Base-by-base conservation (phyloP, 192 early-diverging fungal species). In the Backusella luteola region DNA sequence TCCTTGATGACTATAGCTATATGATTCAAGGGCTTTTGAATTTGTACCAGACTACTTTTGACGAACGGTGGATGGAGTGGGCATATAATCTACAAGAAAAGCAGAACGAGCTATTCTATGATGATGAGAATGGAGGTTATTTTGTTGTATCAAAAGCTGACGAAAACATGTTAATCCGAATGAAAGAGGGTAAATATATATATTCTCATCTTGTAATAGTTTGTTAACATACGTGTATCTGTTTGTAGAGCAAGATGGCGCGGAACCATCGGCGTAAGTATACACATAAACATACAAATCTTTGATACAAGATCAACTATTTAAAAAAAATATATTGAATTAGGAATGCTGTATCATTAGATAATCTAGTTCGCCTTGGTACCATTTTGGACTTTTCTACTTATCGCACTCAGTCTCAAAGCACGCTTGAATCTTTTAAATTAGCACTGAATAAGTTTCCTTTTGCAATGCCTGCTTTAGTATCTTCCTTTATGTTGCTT, bases 1-100 rank as follows among this genome's bases (percentile, higher is more conserved):
- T 87, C 70, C 77, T 86, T 17, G 90, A 91, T 59, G 90, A 91
- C 73, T 91, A 91, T 71, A 83, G 76, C 35, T 86, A 86, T 66
- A 79, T 86, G 44, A 86, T 86, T 38, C 83, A 80, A 75, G 89
- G 84, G 4, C 71, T 91, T 19, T 42, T 91, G 6, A 87, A 90
- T 56, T 80, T 91, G 15, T 91, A 90, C 76, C 84, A 91, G 69
- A 80, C 86, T 17, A 75, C 77, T 0, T 70, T 79, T 46, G 84
- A 90, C 34, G 84, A 85, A 23, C 12, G 39, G 8, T 90, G 86
- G 84, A 73, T 91, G n/a, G n/a, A 79, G 39, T 91, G 90, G 90
- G 88, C 90, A 0, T 71, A 78, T 76, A 75, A 89, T 12, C 75
- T 91, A n/a, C 90, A 91, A 74, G 72, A 82, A 12, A 82, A 75